Evolutionary conservation across 73 alveolate genomes (phyloP).

Genomic region (Urostyla sp.): DNA sequence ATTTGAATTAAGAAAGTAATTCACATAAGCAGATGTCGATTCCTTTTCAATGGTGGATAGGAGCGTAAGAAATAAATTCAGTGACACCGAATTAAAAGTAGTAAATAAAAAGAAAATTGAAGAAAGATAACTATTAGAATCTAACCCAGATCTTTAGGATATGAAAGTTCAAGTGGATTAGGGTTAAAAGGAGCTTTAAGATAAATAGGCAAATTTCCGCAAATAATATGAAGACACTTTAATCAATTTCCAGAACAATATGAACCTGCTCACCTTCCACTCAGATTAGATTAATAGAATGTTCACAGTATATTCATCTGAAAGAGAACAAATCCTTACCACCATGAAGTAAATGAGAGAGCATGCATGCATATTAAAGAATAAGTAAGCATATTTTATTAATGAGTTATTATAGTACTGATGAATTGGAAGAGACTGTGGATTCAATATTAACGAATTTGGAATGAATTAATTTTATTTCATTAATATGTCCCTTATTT

Average conservation of each 20-base stretch:
- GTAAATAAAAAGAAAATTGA: not conserved
- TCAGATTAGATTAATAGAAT: slow-evolving; percentile 32
- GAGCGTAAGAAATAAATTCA: too few relatives aligned
- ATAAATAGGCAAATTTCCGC: not conserved
- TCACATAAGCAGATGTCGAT: not conserved
- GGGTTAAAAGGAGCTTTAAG: not conserved
- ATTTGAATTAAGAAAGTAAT: too few relatives aligned
- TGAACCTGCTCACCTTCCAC: slow-evolving; percentile 15
- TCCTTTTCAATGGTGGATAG: too few relatives aligned
- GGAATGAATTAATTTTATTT: too few relatives aligned
- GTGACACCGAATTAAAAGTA: not conserved
- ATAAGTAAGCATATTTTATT: not conserved
- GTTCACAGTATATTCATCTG: not conserved
- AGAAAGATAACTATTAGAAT: not conserved
- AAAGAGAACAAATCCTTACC: slow-evolving; percentile 6
- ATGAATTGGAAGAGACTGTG: too few relatives aligned
- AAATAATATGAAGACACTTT: slow-evolving; percentile 24
- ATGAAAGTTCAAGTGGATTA: too few relatives aligned
- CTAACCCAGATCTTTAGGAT: too few relatives aligned
- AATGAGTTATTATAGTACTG: slow-evolving; percentile 3
- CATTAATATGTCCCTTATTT: too few relatives aligned
- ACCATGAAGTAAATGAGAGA: slow-evolving; percentile 21
- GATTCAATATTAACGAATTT: too few relatives aligned
- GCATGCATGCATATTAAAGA: not conserved
- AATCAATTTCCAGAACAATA: slow-evolving; percentile 34